Percentiles rank a stretch among this genome's conserved stretches.
These are phyloP conservation scores for Chrysochromulina parva DNA, from an alignment of 78 protist species.

Conservation along the genomic window DNA sequence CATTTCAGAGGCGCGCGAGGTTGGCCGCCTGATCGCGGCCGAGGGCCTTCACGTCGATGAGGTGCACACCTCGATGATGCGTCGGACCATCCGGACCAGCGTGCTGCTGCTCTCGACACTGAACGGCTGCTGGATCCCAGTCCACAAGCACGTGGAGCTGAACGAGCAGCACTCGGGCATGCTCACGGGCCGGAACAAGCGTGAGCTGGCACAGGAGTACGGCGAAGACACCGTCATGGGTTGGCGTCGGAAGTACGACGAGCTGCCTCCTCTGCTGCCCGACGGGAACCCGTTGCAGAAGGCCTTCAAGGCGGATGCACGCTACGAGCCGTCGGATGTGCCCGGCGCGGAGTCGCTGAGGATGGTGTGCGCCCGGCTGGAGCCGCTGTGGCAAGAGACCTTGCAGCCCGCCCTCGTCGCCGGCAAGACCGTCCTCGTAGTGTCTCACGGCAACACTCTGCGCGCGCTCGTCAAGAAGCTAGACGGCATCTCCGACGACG, in stretches of 20 bases:
- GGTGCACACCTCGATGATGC: constrained; percentile 79
- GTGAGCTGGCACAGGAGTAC: constrained; percentile 82
- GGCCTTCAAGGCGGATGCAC: background rate
- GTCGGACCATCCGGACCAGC: constrained; percentile 82
- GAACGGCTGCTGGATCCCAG: constrained; percentile 63
- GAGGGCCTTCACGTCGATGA: constrained; percentile 63
- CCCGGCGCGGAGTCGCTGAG: background rate
- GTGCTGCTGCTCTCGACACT: constrained; percentile 63
- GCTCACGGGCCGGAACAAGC: constrained; percentile 86
- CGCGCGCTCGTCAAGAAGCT: constrained; percentile 87
- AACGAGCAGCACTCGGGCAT: constrained; percentile 92
- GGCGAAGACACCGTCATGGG: constrained; percentile 81
- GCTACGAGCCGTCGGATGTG: background rate
- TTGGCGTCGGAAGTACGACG: constrained; percentile 67
- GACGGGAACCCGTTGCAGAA: background rate
- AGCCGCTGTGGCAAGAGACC: constrained; percentile 34
- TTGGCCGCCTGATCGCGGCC: constrained; percentile 61
- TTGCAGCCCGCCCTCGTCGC: constrained; percentile 36
- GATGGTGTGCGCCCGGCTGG: constrained; percentile 4
- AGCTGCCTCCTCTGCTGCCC: background rate
- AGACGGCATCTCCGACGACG: constrained; percentile 78
- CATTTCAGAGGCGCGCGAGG: constrained; percentile 80
- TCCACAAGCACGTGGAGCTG: constrained; percentile 70
- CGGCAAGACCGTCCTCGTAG: constrained; percentile 83
- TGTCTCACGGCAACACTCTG: constrained; percentile 91